Percentiles rank a stretch among this genome's conserved stretches.
These are phyloP conservation scores for Penicillium sp. DNA, from an alignment of 2,329 filamentous ascomycete species.

Conservation along the genomic window DNA sequence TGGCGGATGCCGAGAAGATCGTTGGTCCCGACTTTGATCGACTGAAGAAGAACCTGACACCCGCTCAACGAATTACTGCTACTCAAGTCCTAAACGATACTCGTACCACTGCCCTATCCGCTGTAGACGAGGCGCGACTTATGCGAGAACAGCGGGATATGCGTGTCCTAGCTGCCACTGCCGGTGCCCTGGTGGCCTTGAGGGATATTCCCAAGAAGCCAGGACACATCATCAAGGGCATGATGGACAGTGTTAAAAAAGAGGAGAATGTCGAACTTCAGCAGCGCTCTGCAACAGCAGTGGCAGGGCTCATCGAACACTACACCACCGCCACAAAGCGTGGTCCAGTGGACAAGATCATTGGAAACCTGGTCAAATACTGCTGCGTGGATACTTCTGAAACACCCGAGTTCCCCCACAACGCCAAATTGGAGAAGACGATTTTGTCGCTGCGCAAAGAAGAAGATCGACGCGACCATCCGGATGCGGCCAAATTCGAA, in stretches of 20 bases:
- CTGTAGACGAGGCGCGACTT: constrained; percentile 75
- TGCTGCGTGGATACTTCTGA: constrained; percentile 97
- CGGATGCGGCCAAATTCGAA: constrained; percentile 86
- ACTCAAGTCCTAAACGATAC: constrained; percentile 76
- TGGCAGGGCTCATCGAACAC: constrained; percentile 80
- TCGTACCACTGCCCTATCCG: constrained; percentile 64
- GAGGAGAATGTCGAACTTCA: constrained; percentile 92
- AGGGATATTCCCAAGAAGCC: constrained; percentile 88
- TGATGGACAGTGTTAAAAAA: constrained; percentile 97
- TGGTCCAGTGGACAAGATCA: constrained; percentile 90
- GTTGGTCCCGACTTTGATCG: constrained; percentile 81
- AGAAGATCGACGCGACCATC: constrained; percentile 89
- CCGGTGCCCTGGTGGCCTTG: constrained; percentile 85
- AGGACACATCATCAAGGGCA: constrained; percentile 84
- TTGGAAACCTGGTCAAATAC: constrained; percentile 93
- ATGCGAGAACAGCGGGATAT: constrained; percentile 81
- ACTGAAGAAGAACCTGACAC: constrained; percentile 83
- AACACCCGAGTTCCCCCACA: constrained; percentile 88
- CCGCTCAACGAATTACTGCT: constrained; percentile 82
- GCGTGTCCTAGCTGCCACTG: constrained; percentile 80
- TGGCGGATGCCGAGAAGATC: constrained; percentile 83
- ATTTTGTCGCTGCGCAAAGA: constrained; percentile 96
- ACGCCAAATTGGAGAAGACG: constrained; percentile 72
- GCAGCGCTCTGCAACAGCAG: constrained; percentile 77
- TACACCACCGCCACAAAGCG: constrained; percentile 78